Evolutionary conservation across 2,329 filamentous ascomycete species (phyloP).

Genomic region (Calonectria hawksworthii): DNA sequence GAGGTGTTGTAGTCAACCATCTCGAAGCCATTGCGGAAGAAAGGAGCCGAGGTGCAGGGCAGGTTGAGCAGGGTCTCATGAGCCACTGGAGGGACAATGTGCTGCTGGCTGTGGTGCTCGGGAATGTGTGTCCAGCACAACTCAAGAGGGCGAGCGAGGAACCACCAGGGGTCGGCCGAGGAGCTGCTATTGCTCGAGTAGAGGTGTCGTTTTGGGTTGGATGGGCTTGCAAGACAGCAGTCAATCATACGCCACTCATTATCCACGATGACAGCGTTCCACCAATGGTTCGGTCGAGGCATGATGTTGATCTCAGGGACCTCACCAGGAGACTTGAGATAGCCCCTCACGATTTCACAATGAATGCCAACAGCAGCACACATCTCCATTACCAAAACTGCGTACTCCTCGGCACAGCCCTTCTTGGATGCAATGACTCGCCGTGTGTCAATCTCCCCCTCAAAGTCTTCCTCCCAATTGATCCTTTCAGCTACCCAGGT

Average conservation of each 20-base stretch:
- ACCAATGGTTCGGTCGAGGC: conserved; percentile 95
- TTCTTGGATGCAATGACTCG: conserved; percentile 87
- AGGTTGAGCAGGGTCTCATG: conserved; percentile 89
- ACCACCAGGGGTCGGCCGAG: conserved; percentile 90
- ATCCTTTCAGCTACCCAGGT: conserved; percentile 98
- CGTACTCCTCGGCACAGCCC: conserved; percentile 91
- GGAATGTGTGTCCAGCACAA: conserved; percentile 97
- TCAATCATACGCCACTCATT: conserved; percentile 98
- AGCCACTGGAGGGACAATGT: conserved; percentile 89
- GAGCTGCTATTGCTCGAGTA: conserved; percentile 82
- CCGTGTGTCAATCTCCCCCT: conserved; percentile 85
- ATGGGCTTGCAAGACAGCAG: conserved; percentile 91
- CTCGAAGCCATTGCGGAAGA: conserved; percentile 85
- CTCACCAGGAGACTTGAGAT: conserved; percentile 92
- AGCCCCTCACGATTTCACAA: conserved; percentile 89
- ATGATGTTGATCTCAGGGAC: conserved; percentile 83
- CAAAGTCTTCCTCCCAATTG: conserved; percentile 94
- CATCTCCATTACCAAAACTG: conserved; percentile 91
- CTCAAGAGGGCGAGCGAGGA: conserved; percentile 89
- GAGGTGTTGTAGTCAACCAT: conserved; percentile 94
- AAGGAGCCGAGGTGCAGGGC: conserved; percentile 87
- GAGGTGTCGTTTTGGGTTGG: conserved; percentile 82
- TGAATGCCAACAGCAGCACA: conserved; percentile 90
- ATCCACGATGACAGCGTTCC: conserved; percentile 95
- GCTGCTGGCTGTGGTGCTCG: conserved; percentile 88